Base-by-base conservation (phyloP, 352 stramenopile genomes). In the Phytophthora quininea region DNA sequence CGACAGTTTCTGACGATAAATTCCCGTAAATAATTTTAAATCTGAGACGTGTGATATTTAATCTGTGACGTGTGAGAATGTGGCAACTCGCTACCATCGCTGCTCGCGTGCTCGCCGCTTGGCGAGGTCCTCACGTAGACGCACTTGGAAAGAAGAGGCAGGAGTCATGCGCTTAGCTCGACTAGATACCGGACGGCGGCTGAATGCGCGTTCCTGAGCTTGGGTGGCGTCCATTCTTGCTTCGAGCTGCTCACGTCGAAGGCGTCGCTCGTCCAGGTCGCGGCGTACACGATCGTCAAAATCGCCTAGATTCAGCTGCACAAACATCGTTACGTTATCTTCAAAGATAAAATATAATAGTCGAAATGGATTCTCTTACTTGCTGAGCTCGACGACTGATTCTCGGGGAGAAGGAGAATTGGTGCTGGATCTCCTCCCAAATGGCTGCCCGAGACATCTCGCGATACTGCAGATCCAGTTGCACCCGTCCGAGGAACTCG, bases 401-500 rank as follows among this genome's bases (percentile, higher is more conserved):
- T 32, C 33, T 52, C 4, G 85, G 85, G 1, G 69, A 61, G 52
- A 91, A 93, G 60, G 80, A 81, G 59, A 73, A 93, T 33, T 89
- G 68, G 2, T 56, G 67, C 51, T 85, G 68, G 38, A 89, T 75
- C 48, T 91, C 69, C 33, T 82, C 53, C 52, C 83, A 74, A 66
- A 89, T 80, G 12, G 68, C 62, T 8, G 79, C 79, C 14, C 79
- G 80, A 51, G 72, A 74, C 50, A 84, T 54, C 53, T 79, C 72
- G 10, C 85, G 82, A 46, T 84, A 84, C 57, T 74, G 54, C 51
- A 86, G 47, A 71, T 93, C 85, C 24, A 89, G 56, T 52, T 90
- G 80, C 29, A 93, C 64, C 19, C 85, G 85, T 6, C 77, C 80
- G 3, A 93, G 66, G 46, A 93, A 91, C 48, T 86, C 81, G 32